A percentile compares a stretch with the other conserved stretches of the same genome.
These are phyloP conservation scores for Neodidymelliopsis sp. DNA, from an alignment of 2,329 filamentous ascomycete genomes.

Conservation along the genomic window DNA sequence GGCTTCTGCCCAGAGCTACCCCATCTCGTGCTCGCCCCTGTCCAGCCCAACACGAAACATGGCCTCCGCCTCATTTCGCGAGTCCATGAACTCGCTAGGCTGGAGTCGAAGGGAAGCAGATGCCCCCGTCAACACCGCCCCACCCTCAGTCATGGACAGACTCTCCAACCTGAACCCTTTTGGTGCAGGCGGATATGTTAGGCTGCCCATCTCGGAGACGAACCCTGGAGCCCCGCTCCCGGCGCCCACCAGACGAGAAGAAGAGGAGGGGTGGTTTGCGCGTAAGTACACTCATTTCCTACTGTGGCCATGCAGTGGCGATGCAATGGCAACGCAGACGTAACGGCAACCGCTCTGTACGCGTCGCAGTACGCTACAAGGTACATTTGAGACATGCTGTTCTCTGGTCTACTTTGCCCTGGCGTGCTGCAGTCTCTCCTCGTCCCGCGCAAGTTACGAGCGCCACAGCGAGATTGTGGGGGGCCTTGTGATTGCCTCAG, in stretches of 20 bases:
- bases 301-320: slow-evolving; percentile 31
- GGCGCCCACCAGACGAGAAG: slow-evolving; percentile 82
- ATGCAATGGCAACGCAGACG: too few relatives aligned
- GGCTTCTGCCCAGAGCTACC: slow-evolving; percentile 20
- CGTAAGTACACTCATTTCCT: slow-evolving; percentile 69
- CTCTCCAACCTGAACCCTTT: slow-evolving; percentile 91
- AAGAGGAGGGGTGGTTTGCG: slow-evolving; percentile 95
- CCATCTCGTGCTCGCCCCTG: neutral
- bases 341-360: slow-evolving; percentile 8
- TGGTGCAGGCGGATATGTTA: slow-evolving; percentile 83
- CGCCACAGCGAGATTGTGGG: slow-evolving; percentile 20
- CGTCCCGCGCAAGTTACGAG: slow-evolving; percentile 11
- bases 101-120: slow-evolving; percentile 89
- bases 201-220: slow-evolving; percentile 81
- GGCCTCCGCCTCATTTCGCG: slow-evolving; percentile 88
- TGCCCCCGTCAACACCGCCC: slow-evolving; percentile 75
- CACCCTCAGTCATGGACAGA: slow-evolving; percentile 78
- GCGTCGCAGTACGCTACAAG: slow-evolving; percentile 15
- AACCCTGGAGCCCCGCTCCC: slow-evolving; percentile 83
- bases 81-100: slow-evolving; percentile 92
- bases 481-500: slow-evolving; percentile 40
- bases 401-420: slow-evolving; percentile 22
- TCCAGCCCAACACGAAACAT: slow-evolving; percentile 58
- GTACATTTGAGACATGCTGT: slow-evolving; percentile 18
- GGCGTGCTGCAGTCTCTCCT: slow-evolving; percentile 21